phyloP scores from a whole-genome alignment of 441 rosid species.

The Geranium incanum region DNA sequence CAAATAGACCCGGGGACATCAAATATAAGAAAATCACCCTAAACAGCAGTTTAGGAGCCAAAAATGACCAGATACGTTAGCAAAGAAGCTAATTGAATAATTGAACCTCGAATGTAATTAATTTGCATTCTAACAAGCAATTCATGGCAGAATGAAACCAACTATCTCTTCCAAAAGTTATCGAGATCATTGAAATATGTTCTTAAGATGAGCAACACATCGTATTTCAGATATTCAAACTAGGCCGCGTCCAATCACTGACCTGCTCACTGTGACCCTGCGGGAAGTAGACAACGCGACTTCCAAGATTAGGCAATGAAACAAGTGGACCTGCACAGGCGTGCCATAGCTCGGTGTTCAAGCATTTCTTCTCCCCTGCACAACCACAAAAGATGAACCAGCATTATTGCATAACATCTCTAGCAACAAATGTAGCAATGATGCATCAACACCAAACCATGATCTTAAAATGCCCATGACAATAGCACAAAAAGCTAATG shows the following conservation, averaged over 20 bases:
- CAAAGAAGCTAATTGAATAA: neutral
- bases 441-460: neutral
- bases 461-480: neutral
- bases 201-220: neutral
- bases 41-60: neutral
- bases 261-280: conserved; percentile 99
- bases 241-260: conserved; percentile 6
- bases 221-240: neutral
- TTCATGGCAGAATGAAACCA: neutral
- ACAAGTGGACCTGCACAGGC: conserved; percentile 99
- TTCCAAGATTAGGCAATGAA: conserved; percentile 80
- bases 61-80: neutral
- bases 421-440: neutral
- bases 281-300: conserved; percentile 95
- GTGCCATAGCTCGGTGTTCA: conserved; percentile 98
- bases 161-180: neutral
- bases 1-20: neutral
- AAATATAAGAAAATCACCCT: neutral
- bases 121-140: neutral
- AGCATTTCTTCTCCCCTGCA: conserved; percentile 78
- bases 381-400: conserved; percentile 14
- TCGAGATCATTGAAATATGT: neutral
- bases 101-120: neutral
- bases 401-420: neutral
- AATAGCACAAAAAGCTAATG: neutral